Conservation (phyloP, 805 yeast species). For the Scheffersomyces ergatensis region DNA sequence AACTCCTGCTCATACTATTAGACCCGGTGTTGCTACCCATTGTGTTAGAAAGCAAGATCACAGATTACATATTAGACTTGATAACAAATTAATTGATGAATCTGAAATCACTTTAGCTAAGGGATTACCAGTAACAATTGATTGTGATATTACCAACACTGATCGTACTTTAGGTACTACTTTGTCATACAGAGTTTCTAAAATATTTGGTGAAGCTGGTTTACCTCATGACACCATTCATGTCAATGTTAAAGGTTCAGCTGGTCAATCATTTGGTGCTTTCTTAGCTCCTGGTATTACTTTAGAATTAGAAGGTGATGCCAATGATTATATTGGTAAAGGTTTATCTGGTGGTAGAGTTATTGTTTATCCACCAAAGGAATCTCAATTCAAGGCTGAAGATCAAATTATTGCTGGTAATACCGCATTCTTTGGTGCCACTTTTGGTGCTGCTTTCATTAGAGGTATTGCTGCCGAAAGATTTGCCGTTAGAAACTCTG, state of each 20-base stretch:
- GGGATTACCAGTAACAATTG: conserved; percentile 95
- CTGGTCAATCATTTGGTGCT: conserved; percentile 99
- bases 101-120: conserved; percentile 92
- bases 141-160: conserved; percentile 89
- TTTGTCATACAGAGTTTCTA: conserved; percentile 88
- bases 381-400: conserved; percentile 83
- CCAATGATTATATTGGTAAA: conserved; percentile 97
- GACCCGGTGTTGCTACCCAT: conserved; percentile 96
- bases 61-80: conserved; percentile 86
- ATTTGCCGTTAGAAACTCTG: conserved; percentile 97
- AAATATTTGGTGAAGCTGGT: conserved; percentile 88
- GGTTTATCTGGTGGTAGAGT: conserved; percentile 95
- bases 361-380: conserved; percentile 87
- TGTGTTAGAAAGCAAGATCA: conserved; percentile 93
- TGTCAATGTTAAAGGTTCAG: conserved; percentile 86
- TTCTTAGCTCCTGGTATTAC: conserved; percentile 96
- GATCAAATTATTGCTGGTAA: conserved; percentile 96
- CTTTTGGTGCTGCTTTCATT: conserved; percentile 89
- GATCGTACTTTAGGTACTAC: conserved; percentile 97
- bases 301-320: conserved; percentile 93
- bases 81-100: conserved; percentile 94
- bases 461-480: conserved; percentile 98
- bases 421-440: conserved; percentile 97
- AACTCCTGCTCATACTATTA: conserved; percentile 93
- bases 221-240: conserved; percentile 95